A percentile compares a stretch with the other conserved stretches of the same genome.
Conservation (phyloP, 2,329 filamentous ascomycete genomes). For the Trichoderma sp. region DNA sequence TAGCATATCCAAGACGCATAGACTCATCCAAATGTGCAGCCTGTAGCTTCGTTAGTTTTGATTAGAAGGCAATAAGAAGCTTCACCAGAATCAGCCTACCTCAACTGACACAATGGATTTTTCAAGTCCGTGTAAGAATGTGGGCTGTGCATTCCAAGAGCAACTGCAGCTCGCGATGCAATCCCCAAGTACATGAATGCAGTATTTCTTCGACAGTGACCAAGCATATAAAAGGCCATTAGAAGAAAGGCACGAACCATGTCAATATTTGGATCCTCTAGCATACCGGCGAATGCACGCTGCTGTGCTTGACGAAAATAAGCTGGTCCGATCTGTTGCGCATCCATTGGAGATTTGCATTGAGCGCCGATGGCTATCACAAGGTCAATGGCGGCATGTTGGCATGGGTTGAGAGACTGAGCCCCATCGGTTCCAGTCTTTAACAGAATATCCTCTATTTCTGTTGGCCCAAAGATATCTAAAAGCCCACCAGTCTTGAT, state of each 20-base stretch:
- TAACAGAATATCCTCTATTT: constrained; percentile 29
- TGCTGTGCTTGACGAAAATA: constrained; percentile 50
- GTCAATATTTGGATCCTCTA: constrained; percentile 53
- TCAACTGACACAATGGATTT: constrained; percentile 22
- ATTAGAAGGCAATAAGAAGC: neutral
- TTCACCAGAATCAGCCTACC: constrained; percentile 19
- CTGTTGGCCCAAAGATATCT: constrained; percentile 32
- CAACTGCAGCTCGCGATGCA: constrained; percentile 55
- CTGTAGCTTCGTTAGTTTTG: constrained; percentile 22
- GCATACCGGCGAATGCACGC: constrained; percentile 48
- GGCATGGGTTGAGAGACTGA: constrained; percentile 10
- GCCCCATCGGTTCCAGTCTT: constrained; percentile 13
- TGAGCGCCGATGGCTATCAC: constrained; percentile 55
- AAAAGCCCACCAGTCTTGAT: constrained; percentile 36
- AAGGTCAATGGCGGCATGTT: constrained; percentile 35
- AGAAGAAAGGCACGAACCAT: constrained; percentile 53
- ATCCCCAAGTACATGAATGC: constrained; percentile 64
- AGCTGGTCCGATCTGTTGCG: constrained; percentile 32
- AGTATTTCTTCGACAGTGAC: constrained; percentile 56
- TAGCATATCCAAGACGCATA: constrained; percentile 39
- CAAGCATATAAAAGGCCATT: constrained; percentile 60
- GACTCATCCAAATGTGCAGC: constrained; percentile 38
- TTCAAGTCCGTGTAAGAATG: constrained; percentile 31
- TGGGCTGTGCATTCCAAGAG: constrained; percentile 52
- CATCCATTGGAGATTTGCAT: constrained; percentile 33